Conservation (phyloP, 176 grass and related monocot genomes). For the Guadua angustifolia region DNA sequence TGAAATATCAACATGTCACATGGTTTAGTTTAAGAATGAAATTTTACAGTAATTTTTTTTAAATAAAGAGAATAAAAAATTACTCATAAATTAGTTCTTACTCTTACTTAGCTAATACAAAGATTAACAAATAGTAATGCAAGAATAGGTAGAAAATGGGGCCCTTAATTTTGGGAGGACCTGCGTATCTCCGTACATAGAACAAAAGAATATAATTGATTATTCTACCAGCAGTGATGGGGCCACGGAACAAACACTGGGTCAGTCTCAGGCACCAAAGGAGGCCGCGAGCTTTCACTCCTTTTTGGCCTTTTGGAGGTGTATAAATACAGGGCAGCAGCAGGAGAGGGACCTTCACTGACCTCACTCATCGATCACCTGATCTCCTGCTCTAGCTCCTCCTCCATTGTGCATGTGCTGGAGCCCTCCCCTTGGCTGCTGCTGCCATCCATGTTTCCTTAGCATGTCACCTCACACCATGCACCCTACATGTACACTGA, state of each 20-base stretch:
- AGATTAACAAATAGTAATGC: too few relatives aligned
- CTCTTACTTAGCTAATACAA: too few relatives aligned
- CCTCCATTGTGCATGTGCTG: conserved; percentile 27
- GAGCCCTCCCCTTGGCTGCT: conserved; percentile 40
- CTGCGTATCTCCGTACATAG: too few relatives aligned
- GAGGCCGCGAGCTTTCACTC: conserved; percentile 42
- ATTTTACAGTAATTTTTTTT: too few relatives aligned
- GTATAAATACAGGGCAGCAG: conserved; percentile 60
- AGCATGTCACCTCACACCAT: conserved; percentile 31
- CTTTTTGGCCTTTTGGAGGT: conserved; percentile 40
- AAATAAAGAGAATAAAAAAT: too few relatives aligned
- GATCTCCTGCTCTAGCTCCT: neutral
- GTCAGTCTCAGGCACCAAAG: conserved; percentile 20
- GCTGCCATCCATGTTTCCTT: conserved; percentile 44
- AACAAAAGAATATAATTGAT: neutral
- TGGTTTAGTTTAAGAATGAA: too few relatives aligned
- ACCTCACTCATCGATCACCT: neutral
- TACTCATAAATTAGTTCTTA: too few relatives aligned
- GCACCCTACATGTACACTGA: conserved; percentile 34
- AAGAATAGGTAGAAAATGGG: too few relatives aligned
- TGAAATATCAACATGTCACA: too few relatives aligned
- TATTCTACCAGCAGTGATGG: conserved; percentile 16
- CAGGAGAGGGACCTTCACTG: conserved; percentile 39
- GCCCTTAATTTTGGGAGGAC: too few relatives aligned
- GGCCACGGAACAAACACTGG: conserved; percentile 33